Conservation (phyloP, 2,329 filamentous ascomycete genomes). For the Ceratocystis albifundus region DNA sequence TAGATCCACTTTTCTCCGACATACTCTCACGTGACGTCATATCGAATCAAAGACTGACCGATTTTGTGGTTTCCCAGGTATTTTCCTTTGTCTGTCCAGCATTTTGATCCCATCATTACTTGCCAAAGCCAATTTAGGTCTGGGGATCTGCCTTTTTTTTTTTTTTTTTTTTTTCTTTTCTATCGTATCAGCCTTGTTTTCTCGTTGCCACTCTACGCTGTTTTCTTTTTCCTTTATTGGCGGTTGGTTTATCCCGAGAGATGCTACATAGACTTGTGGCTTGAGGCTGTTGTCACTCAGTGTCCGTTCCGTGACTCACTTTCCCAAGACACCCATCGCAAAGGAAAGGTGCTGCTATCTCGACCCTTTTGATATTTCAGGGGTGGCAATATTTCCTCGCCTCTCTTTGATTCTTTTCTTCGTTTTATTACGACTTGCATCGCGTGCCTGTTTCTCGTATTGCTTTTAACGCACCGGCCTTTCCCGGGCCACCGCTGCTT, state of each 20-base stretch:
- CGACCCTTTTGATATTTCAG: not conserved
- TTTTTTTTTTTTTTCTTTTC: too few species aligned
- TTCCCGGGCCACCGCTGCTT: not conserved
- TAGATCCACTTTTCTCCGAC: not conserved
- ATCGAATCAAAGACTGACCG: not conserved
- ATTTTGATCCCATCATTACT: not conserved
- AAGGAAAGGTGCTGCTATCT: too few species aligned
- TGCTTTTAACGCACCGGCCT: conserved; percentile 7
- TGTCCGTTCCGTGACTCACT: conserved; percentile 6
- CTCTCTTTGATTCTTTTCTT: not conserved
- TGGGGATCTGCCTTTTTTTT: not conserved
- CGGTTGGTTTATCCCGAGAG: not conserved
- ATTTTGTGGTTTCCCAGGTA: not conserved
- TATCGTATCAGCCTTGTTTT: too few species aligned
- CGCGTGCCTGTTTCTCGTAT: not conserved
- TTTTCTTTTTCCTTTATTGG: not conserved
- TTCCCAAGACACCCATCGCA: not conserved
- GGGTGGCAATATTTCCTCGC: not conserved
- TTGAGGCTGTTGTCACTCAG: not conserved
- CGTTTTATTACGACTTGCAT: not conserved
- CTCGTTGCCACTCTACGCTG: too few species aligned
- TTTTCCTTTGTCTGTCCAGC: not conserved
- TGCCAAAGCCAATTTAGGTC: not conserved
- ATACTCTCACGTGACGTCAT: not conserved
- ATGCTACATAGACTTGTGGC: not conserved